Percentiles rank a stretch among this genome's conserved stretches.
phyloP scores from a whole-genome alignment of 768 basidiomycete species.

The Suillus occidentalis region DNA sequence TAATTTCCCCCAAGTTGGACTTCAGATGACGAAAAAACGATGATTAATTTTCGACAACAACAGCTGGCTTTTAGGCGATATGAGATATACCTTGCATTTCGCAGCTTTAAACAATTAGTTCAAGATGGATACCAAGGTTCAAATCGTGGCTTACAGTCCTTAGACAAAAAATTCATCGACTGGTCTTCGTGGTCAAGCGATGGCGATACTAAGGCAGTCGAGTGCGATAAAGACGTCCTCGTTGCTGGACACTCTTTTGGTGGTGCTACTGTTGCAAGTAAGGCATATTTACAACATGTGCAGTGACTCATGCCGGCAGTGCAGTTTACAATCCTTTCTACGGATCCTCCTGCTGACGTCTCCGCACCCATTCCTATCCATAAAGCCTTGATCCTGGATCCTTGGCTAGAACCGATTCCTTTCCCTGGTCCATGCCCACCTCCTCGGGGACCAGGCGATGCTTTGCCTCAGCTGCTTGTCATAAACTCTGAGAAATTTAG shows the following conservation, averaged over 20 bases:
- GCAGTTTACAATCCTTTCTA: constrained; percentile 48
- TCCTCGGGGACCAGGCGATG: constrained; percentile 9
- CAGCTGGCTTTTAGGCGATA: constrained; percentile 69
- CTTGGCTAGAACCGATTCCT: constrained; percentile 80
- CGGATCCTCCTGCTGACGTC: constrained; percentile 39
- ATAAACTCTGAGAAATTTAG: constrained; percentile 81
- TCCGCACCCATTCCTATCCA: constrained; percentile 50
- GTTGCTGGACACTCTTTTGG: constrained; percentile 60
- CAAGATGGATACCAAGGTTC: constrained; percentile 25
- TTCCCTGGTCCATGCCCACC: constrained; percentile 47
- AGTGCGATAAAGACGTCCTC: constrained; percentile 35
- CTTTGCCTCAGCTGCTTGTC: constrained; percentile 50
- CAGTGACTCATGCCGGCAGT: constrained; percentile 37
- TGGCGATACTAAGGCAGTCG: constrained; percentile 25
- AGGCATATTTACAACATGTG: not conserved
- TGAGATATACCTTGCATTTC: constrained; percentile 67
- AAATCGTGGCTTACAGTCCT: constrained; percentile 34
- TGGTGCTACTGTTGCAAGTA: constrained; percentile 50
- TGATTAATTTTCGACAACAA: constrained; percentile 56
- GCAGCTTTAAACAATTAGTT: constrained; percentile 58
- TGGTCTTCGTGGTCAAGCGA: constrained; percentile 43
- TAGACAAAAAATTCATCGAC: constrained; percentile 37
- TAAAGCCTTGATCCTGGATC: constrained; percentile 69
- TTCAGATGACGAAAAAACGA: constrained; percentile 19
- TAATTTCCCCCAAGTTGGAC: constrained; percentile 24